These are phyloP conservation scores for Cystobasidium ongulense DNA, from an alignment of 768 basidiomycete genomes.

Conservation along the genomic window DNA sequence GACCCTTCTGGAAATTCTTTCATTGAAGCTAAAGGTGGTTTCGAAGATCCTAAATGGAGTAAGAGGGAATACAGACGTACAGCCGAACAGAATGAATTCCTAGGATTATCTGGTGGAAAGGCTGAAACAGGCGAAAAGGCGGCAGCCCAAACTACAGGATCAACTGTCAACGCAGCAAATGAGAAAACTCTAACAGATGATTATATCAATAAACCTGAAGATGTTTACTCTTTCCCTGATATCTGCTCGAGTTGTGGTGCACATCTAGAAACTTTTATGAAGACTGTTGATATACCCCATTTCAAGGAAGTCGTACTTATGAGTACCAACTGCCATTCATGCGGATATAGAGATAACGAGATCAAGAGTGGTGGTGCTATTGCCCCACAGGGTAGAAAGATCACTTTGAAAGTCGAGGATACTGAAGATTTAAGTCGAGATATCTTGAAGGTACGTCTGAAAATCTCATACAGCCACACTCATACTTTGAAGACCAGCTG, in stretches of 20 bases:
- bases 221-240: conserved; percentile 80
- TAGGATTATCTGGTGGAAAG: conserved; percentile 63
- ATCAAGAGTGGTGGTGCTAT: conserved; percentile 90
- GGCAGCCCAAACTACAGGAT: neutral
- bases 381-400: conserved; percentile 73
- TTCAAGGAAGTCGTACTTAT: conserved; percentile 98
- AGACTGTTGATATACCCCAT: conserved; percentile 91
- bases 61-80: conserved; percentile 72
- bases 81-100: conserved; percentile 64
- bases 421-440: conserved; percentile 85
- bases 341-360: conserved; percentile 96
- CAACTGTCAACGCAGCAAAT: conserved; percentile 8
- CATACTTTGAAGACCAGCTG: neutral
- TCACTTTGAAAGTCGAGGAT: conserved; percentile 83
- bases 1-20: conserved; percentile 97
- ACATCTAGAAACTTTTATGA: conserved; percentile 78
- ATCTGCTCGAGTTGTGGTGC: conserved; percentile 81
- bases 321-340: conserved; percentile 91
- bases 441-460: conserved; percentile 67
- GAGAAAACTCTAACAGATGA: conserved; percentile 35
- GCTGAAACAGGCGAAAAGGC: conserved; percentile 36
- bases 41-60: conserved; percentile 88
- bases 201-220: conserved; percentile 57
- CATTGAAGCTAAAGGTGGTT: conserved; percentile 73
- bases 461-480: neutral